Conservation (phyloP, 305 asterid species). For the Solanum hybrid region DNA sequence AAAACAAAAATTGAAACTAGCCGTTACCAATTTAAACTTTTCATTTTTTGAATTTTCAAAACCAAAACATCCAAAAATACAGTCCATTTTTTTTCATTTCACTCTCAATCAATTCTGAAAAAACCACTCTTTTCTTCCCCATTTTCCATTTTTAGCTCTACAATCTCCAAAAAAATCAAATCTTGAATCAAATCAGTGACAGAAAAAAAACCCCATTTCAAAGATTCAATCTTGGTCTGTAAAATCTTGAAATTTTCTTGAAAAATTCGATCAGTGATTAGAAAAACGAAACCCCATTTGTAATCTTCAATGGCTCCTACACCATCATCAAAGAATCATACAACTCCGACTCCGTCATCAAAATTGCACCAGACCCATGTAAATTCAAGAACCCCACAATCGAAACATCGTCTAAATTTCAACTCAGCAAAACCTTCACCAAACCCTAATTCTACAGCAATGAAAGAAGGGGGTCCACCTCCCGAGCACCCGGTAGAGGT, state of each 20-base stretch:
- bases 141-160: not conserved
- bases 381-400: conserved; percentile 52
- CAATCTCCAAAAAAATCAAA: not conserved
- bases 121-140: not conserved
- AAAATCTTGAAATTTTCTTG: not conserved
- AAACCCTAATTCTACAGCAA: conserved; percentile 24
- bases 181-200: not conserved
- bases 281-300: not conserved
- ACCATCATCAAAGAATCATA: conserved; percentile 46
- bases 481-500: conserved; percentile 95
- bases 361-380: conserved; percentile 32
- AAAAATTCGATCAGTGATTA: not conserved
- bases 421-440: not conserved
- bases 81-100: not conserved
- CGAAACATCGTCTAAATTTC: conserved; percentile 26
- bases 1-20: conserved; percentile 11
- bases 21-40: conserved; percentile 23
- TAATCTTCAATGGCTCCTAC: conserved; percentile 49
- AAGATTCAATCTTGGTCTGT: not conserved
- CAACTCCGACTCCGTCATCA: conserved; percentile 41
- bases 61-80: not conserved
- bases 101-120: not conserved
- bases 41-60: not conserved
- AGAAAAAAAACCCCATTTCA: not conserved
- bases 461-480: conserved; percentile 15